These are phyloP conservation scores for Urtica urens DNA, from an alignment of 306 rosid species.

Conservation along the genomic window DNA sequence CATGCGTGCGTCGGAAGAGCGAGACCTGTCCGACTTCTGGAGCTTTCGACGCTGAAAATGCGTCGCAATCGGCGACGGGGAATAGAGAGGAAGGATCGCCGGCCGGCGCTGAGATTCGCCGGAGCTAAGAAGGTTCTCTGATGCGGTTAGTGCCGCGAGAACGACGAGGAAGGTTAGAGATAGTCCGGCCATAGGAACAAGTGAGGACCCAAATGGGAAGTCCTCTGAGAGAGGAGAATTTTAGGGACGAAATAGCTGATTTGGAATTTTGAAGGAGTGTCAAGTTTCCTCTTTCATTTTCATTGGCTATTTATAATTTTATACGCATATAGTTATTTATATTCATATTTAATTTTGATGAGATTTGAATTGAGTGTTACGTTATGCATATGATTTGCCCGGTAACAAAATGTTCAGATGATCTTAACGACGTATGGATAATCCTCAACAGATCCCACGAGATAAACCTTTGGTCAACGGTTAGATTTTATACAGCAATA, in stretches of 20 bases:
- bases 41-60: slow-evolving; percentile 18
- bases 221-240: slow-evolving; percentile 12
- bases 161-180: background rate
- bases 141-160: slow-evolving; percentile 2
- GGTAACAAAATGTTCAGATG: background rate
- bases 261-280: background rate
- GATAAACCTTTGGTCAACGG: background rate
- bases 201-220: slow-evolving; percentile 20
- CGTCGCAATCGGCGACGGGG: slow-evolving; percentile 17
- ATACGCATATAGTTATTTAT: too few species aligned
- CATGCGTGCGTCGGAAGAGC: slow-evolving; percentile 24
- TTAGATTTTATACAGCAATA: too few species aligned
- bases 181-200: slow-evolving; percentile 21
- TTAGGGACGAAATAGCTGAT: background rate
- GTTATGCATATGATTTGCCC: background rate
- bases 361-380: too few species aligned
- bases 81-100: slow-evolving; percentile 33
- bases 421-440: background rate
- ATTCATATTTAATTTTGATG: too few species aligned
- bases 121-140: slow-evolving; percentile 5
- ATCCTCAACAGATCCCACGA: background rate
- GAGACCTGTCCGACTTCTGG: slow-evolving; percentile 21
- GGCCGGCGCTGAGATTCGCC: slow-evolving; percentile 11
- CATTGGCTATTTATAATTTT: too few species aligned
- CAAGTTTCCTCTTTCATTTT: background rate